Conservation (phyloP, 2,329 filamentous ascomycete species). For the Diaporthe longicolla region DNA sequence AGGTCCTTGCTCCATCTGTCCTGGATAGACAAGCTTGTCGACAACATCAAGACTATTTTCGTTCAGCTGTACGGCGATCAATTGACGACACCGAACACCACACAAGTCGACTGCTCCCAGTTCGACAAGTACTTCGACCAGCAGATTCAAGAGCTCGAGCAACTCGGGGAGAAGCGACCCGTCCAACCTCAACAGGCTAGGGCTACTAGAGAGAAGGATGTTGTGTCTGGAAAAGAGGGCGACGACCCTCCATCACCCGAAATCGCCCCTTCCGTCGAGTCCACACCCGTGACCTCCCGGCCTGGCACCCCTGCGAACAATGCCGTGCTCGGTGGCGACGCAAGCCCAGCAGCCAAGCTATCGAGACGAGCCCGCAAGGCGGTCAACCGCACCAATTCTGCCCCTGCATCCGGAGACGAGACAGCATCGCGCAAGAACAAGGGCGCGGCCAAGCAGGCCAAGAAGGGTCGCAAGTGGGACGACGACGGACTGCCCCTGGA, state of each 20-base stretch:
- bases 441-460: slow-evolving; percentile 69
- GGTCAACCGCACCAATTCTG: slow-evolving; percentile 75
- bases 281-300: slow-evolving; percentile 81
- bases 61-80: slow-evolving; percentile 91
- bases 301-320: slow-evolving; percentile 82
- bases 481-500: slow-evolving; percentile 90
- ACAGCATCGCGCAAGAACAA: slow-evolving; percentile 71
- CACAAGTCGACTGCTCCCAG: slow-evolving; percentile 80
- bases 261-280: slow-evolving; percentile 71
- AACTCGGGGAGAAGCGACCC: slow-evolving; percentile 60
- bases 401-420: slow-evolving; percentile 89
- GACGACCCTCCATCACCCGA: slow-evolving; percentile 55
- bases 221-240: slow-evolving; percentile 52
- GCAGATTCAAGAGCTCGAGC: slow-evolving; percentile 86
- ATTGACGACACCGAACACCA: slow-evolving; percentile 84
- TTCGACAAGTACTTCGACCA: slow-evolving; percentile 97
- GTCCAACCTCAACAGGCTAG: slow-evolving; percentile 45
- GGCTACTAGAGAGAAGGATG: slow-evolving; percentile 52
- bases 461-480: slow-evolving; percentile 94
- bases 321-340: slow-evolving; percentile 75
- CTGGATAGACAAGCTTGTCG: slow-evolving; percentile 97
- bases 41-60: slow-evolving; percentile 94
- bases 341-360: slow-evolving; percentile 79
- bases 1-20: slow-evolving; percentile 94
- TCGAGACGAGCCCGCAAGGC: slow-evolving; percentile 84